A percentile compares a stretch with the other conserved stretches of the same genome.
Evolutionary conservation across 2,329 filamentous ascomycete genomes (phyloP).

Genomic region (Zymoseptoria crescenta): DNA sequence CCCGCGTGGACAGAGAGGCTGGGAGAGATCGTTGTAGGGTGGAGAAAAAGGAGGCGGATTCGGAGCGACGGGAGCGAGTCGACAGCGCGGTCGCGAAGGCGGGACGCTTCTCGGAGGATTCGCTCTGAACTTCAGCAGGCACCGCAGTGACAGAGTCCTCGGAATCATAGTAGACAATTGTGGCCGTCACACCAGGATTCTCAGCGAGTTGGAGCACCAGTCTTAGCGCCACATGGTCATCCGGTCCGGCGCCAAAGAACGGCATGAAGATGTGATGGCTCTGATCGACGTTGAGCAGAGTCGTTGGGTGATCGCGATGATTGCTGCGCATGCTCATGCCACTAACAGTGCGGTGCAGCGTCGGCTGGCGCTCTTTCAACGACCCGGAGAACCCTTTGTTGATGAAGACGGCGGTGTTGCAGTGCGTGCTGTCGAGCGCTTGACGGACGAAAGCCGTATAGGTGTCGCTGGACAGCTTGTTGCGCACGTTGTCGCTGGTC

Average conservation of each 20-base stretch:
- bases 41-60: conserved; percentile 49
- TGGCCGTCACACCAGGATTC: conserved; percentile 70
- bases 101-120: conserved; percentile 8
- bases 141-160: conserved; percentile 8
- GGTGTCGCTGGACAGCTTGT: conserved; percentile 52
- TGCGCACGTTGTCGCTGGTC: conserved; percentile 45
- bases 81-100: conserved; percentile 6
- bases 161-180: conserved; percentile 55
- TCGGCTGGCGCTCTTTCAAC: conserved; percentile 24
- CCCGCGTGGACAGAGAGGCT: conserved; percentile 42
- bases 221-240: conserved; percentile 71
- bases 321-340: conserved; percentile 53
- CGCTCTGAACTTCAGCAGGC: conserved; percentile 1
- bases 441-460: conserved; percentile 69
- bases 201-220: conserved; percentile 78
- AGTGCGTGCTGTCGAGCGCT: conserved; percentile 55
- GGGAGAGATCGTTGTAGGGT: conserved; percentile 51
- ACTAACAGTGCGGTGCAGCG: conserved; percentile 45
- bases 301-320: conserved; percentile 43
- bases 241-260: conserved; percentile 67
- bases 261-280: conserved; percentile 80
- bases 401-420: conserved; percentile 70
- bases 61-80: conserved; percentile 8
- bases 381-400: conserved; percentile 59
- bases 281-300: conserved; percentile 55